phyloP scores from a whole-genome alignment of 2,329 filamentous ascomycete genomes.

The Botrytis fragariae region DNA sequence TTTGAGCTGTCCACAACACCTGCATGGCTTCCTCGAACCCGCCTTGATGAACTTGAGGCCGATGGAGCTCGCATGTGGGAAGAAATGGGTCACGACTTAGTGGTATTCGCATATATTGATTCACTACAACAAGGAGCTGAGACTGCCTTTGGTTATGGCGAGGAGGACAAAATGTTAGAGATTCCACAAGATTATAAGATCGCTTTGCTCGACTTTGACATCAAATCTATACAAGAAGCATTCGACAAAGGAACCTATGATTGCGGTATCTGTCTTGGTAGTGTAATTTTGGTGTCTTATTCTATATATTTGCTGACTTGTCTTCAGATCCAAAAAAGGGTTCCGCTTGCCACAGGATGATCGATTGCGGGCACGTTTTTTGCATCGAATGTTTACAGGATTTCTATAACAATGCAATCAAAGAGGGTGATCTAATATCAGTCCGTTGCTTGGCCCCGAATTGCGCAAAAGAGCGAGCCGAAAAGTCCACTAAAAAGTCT shows the following conservation, averaged over 20 bases:
- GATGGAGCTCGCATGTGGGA: slow-evolving; percentile 59
- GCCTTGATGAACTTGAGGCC: slow-evolving; percentile 49
- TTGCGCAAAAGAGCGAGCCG: slow-evolving; percentile 64
- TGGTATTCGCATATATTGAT: slow-evolving; percentile 63
- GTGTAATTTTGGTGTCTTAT: slow-evolving; percentile 25
- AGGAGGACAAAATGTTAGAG: slow-evolving; percentile 48
- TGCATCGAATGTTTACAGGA: slow-evolving; percentile 83
- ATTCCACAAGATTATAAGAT: slow-evolving; percentile 61
- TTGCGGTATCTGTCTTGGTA: slow-evolving; percentile 78
- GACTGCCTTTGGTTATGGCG: slow-evolving; percentile 57
- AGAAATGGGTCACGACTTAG: slow-evolving; percentile 56
- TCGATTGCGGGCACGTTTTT: slow-evolving; percentile 87
- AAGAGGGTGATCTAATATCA: slow-evolving; percentile 73
- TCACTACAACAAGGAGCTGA: slow-evolving; percentile 58
- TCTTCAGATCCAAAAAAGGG: slow-evolving; percentile 82
- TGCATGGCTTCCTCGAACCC: slow-evolving; percentile 53
- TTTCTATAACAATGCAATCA: slow-evolving; percentile 86
- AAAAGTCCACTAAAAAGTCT: slow-evolving; percentile 43
- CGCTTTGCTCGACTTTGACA: slow-evolving; percentile 74
- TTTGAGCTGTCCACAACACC: slow-evolving; percentile 53
- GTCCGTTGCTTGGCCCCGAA: slow-evolving; percentile 78
- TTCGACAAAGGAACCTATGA: slow-evolving; percentile 86
- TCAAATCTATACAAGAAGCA: slow-evolving; percentile 66
- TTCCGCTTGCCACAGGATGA: slow-evolving; percentile 72
- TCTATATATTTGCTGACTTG: slow-evolving; percentile 21